These are phyloP conservation scores for Crucihimalaya himalaica DNA, from an alignment of 345 rosid genomes.

Conservation along the genomic window DNA sequence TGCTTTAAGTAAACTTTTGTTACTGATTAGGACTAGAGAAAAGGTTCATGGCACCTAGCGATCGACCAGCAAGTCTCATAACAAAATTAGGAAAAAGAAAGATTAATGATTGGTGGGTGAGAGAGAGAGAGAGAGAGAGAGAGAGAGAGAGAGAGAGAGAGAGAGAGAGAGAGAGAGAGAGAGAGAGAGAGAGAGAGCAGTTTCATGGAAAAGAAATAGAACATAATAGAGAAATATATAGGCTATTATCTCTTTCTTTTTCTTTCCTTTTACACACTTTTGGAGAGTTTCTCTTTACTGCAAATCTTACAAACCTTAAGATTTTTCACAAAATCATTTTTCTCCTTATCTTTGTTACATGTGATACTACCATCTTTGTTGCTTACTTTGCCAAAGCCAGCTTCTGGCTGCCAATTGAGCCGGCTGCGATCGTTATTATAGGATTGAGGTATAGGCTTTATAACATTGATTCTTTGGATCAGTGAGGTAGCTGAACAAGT, in stretches of 20 bases:
- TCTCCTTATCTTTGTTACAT: too few species aligned
- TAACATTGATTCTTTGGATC: neutral
- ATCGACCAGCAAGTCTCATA: neutral
- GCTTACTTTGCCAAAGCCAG: too few species aligned
- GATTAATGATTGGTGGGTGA: neutral
- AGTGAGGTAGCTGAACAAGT: neutral
- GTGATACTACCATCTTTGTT: too few species aligned
- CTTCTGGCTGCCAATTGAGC: too few species aligned
- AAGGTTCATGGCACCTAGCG: neutral
- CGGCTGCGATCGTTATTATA: slow-evolving; percentile 13
- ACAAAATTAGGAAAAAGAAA: neutral
- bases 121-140: too few species aligned
- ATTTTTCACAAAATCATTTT: too few species aligned
- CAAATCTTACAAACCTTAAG: too few species aligned
- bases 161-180: too few species aligned
- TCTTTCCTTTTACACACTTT: neutral
- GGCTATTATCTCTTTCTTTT: neutral
- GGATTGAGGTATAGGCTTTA: neutral
- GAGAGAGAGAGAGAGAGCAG: too few species aligned
- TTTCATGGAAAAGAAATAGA: too few species aligned
- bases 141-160: too few species aligned
- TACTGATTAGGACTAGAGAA: neutral
- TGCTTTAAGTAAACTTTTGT: neutral
- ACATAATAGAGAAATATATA: neutral
- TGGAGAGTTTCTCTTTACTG: neutral